phyloP scores from a whole-genome alignment of 129 eudicot species.

The Tagetes patula region DNA sequence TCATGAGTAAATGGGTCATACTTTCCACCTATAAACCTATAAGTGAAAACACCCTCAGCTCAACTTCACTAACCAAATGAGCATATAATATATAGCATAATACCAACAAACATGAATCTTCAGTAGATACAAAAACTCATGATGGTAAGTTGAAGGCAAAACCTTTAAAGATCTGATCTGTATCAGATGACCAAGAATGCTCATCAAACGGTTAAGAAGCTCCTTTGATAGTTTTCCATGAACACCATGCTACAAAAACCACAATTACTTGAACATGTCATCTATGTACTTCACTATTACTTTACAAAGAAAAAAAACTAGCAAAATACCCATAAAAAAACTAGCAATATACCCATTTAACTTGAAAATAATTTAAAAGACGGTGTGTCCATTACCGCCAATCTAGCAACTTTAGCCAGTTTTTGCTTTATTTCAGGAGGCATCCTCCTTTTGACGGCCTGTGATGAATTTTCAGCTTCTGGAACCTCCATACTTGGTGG shows the following conservation, averaged over 20 bases:
- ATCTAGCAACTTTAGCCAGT: conserved; percentile 94
- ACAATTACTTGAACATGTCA: conserved; percentile 4
- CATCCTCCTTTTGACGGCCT: conserved; percentile 85
- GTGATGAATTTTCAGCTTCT: conserved; percentile 74
- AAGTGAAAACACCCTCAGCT: background rate
- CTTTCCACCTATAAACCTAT: too few relatives aligned
- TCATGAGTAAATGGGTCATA: background rate
- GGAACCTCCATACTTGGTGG: conserved; percentile 80
- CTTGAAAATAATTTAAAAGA: background rate
- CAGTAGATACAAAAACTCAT: background rate
- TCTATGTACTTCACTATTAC: conserved; percentile 8
- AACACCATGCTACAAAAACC: conserved; percentile 66
- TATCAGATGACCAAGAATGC: conserved; percentile 92
- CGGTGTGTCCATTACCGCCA: conserved; percentile 50
- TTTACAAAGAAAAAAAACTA: conserved; percentile 9
- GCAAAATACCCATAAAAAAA: background rate
- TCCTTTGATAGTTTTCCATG: conserved; percentile 85
- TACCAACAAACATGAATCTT: conserved; percentile 8
- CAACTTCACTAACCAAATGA: background rate
- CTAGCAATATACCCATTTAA: background rate
- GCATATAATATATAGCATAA: background rate
- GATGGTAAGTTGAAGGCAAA: conserved; percentile 20
- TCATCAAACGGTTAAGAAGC: conserved; percentile 75
- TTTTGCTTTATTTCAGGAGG: conserved; percentile 89
- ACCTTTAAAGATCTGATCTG: conserved; percentile 94